A percentile compares a stretch with the other conserved stretches of the same genome.
These are phyloP conservation scores for Polychaeton citri DNA, from an alignment of 2,329 filamentous ascomycete genomes.

Conservation along the genomic window DNA sequence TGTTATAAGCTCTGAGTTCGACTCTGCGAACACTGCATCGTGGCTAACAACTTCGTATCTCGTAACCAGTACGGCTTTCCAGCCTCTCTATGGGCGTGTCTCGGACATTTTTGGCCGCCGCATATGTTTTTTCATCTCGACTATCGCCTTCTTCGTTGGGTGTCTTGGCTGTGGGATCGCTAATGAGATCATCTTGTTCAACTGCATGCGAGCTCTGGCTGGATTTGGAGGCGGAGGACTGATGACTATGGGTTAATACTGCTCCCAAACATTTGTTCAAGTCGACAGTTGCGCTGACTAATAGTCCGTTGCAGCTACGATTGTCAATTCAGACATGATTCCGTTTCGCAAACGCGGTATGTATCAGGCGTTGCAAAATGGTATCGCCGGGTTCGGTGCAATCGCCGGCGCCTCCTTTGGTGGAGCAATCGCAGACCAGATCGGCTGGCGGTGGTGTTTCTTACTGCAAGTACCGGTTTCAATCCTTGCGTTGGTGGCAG, in stretches of 20 bases:
- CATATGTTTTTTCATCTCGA: conserved; percentile 19
- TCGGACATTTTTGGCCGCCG: conserved; percentile 53
- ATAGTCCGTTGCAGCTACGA: conserved; percentile 11
- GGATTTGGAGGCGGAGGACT: conserved; percentile 20
- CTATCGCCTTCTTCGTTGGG: conserved; percentile 17
- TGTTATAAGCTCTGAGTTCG: conserved; percentile 42
- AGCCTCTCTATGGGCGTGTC: conserved; percentile 60
- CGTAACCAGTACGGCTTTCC: conserved; percentile 60
- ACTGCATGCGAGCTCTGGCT: conserved; percentile 16
- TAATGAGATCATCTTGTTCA: conserved; percentile 12
- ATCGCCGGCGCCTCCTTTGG: conserved; percentile 40
- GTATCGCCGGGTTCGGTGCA: conserved; percentile 47
- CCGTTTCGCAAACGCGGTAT: conserved; percentile 42
- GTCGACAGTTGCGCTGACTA: conserved; percentile 2
- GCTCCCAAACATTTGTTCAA: neutral
- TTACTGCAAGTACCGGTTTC: conserved; percentile 49
- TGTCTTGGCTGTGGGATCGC: conserved; percentile 20
- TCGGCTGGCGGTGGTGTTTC: conserved; percentile 41
- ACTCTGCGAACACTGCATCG: conserved; percentile 59
- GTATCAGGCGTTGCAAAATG: conserved; percentile 50
- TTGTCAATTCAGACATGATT: conserved; percentile 49
- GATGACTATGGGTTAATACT: conserved; percentile 18
- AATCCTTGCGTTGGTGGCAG: conserved; percentile 39
- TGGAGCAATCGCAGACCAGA: conserved; percentile 29
- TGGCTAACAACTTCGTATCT: conserved; percentile 66